These are phyloP conservation scores for Pleurotus cornucopiae DNA, from an alignment of 768 basidiomycete genomes.

Conservation along the genomic window DNA sequence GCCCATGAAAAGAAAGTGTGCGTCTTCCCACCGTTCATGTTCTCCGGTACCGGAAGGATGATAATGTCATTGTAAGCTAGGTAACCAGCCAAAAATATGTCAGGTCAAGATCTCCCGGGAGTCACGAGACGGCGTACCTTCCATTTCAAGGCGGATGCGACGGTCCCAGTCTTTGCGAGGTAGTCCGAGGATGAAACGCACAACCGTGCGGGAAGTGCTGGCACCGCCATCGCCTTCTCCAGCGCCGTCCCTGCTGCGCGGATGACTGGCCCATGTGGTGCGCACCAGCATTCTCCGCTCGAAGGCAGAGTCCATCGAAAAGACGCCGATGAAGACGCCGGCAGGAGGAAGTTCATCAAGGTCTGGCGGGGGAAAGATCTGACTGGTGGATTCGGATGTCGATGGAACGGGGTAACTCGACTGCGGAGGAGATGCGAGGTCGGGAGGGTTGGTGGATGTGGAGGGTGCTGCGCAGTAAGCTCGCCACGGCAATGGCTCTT, in stretches of 20 bases:
- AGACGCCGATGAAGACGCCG: conserved; percentile 85
- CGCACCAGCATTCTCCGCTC: conserved; percentile 86
- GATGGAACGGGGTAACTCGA: conserved; percentile 35
- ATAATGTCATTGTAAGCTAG: conserved; percentile 84
- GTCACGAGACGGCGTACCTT: conserved; percentile 53
- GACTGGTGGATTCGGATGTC: conserved; percentile 24
- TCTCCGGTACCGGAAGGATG: conserved; percentile 80
- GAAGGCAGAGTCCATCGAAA: conserved; percentile 80
- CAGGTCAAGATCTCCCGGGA: conserved; percentile 7
- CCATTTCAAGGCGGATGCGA: conserved; percentile 82
- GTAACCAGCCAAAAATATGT: background rate
- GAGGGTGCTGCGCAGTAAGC: conserved; percentile 81
- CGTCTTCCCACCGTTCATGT: conserved; percentile 96
- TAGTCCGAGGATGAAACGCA: conserved; percentile 86
- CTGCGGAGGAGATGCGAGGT: conserved; percentile 31
- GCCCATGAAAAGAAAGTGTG: conserved; percentile 94
- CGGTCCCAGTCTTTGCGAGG: conserved; percentile 78
- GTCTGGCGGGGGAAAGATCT: conserved; percentile 66
- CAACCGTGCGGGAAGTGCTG: conserved; percentile 79
- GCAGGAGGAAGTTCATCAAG: conserved; percentile 77
- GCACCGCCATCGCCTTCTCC: conserved; percentile 61
- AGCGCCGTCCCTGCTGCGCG: conserved; percentile 71
- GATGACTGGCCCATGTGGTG: conserved; percentile 85
- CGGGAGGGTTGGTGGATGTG: conserved; percentile 37
- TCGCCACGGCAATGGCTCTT: conserved; percentile 91